phyloP scores from a whole-genome alignment of 352 stramenopile species.

The Vaucheria bursata region DNA sequence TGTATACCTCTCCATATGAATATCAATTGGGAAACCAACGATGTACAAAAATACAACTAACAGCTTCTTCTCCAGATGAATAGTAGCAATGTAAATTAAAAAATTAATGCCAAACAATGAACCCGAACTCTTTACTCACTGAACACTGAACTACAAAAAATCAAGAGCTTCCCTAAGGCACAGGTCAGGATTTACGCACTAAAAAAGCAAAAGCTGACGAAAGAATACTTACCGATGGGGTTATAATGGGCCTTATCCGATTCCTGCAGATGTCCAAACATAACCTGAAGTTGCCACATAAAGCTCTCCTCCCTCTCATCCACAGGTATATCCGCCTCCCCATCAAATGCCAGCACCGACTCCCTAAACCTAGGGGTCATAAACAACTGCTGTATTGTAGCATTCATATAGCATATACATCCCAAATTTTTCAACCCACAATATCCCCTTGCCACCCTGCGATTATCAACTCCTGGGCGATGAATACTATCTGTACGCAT shows the following conservation, averaged over 20 bases:
- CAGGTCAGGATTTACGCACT: too few relatives aligned
- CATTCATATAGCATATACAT: conserved; percentile 91
- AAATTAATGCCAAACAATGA: too few relatives aligned
- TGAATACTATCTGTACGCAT: conserved; percentile 1
- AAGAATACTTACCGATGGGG: conserved; percentile 45
- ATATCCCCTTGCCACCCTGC: conserved; percentile 50
- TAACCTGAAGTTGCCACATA: conserved; percentile 72
- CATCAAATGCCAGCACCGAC: conserved; percentile 58
- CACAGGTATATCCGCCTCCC: not conserved
- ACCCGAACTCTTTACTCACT: too few relatives aligned
- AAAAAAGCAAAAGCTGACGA: too few relatives aligned
- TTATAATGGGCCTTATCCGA: conserved; percentile 54
- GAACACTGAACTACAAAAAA: too few relatives aligned
- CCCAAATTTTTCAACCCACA: conserved; percentile 85
- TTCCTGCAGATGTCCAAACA: conserved; percentile 71
- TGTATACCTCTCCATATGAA: too few relatives aligned
- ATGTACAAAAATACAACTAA: too few relatives aligned
- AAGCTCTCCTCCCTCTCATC: conserved; percentile 29
- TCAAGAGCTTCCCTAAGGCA: too few relatives aligned
- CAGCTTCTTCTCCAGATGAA: too few relatives aligned
- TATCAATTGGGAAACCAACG: too few relatives aligned
- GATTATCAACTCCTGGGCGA: conserved; percentile 10
- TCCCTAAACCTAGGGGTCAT: conserved; percentile 80
- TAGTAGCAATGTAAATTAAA: too few relatives aligned
- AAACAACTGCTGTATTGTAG: conserved; percentile 81